Conservation (phyloP, 2,329 filamentous ascomycete genomes). For the Escovopsis sp. region DNA sequence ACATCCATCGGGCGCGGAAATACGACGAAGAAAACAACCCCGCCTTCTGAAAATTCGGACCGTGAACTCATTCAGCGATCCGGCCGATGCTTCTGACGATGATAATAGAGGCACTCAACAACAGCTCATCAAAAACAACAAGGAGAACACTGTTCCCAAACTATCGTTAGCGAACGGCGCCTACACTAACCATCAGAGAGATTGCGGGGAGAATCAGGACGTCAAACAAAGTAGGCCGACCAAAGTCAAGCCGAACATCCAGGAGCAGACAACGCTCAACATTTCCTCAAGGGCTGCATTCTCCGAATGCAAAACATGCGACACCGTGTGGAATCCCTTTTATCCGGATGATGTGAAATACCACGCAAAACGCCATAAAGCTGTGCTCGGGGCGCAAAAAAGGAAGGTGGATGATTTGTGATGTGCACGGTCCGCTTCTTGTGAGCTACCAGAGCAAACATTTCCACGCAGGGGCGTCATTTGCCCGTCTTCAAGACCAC, state of each 20-base stretch:
- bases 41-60: conserved; percentile 17
- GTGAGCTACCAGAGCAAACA: too few species aligned
- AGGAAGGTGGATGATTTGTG: conserved; percentile 9
- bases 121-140: not conserved
- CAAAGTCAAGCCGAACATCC: conserved; percentile 6
- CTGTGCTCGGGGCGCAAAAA: conserved; percentile 15
- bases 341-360: conserved; percentile 29
- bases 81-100: conserved; percentile 1
- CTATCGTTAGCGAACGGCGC: not conserved
- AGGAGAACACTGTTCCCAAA: not conserved
- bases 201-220: not conserved
- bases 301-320: conserved; percentile 27
- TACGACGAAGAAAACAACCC: conserved; percentile 10
- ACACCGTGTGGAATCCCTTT: conserved; percentile 29
- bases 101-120: conserved; percentile 1
- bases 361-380: conserved; percentile 25
- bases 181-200: not conserved
- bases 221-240: not conserved
- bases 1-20: conserved; percentile 1
- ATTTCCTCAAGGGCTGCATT: conserved; percentile 27
- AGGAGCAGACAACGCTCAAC: conserved; percentile 30
- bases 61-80: conserved; percentile 5
- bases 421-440: not conserved
- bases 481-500: too few species aligned
- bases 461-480: too few species aligned